A percentile compares a stretch with the other conserved stretches of the same genome.
Conservation (phyloP, 108 stramenopile species). For the Parietichytrium sp. region DNA sequence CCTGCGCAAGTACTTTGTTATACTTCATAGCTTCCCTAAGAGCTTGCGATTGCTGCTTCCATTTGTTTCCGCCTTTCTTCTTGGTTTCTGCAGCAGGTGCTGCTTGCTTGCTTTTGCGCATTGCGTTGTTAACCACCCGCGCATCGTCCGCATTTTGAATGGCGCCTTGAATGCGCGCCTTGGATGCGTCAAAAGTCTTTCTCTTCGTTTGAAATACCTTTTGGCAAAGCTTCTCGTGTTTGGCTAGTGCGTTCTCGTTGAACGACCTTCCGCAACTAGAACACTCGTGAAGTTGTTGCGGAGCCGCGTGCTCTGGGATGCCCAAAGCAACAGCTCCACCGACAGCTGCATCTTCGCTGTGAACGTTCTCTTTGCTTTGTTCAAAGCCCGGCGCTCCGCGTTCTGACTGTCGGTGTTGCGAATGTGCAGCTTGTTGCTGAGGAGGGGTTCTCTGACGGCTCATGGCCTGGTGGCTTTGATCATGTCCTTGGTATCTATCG, state of each 20-base stretch:
- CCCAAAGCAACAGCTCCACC: no score
- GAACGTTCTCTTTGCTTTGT: no score
- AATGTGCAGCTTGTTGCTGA: no score
- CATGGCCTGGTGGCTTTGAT: no score
- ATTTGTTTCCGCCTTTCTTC: slow-evolving; percentile 37
- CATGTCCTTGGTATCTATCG: no score
- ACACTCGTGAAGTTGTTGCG: slow-evolving; percentile 44
- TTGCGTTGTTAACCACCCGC: not conserved
- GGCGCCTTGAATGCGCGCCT: slow-evolving; percentile 43
- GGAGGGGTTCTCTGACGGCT: no score
- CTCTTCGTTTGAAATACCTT: slow-evolving; percentile 59
- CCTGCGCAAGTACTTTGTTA: slow-evolving; percentile 42
- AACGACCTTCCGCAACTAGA: slow-evolving; percentile 53
- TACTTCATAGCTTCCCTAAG: slow-evolving; percentile 54
- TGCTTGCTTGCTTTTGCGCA: not conserved
- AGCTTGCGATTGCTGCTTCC: slow-evolving; percentile 52
- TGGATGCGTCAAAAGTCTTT: slow-evolving; percentile 49
- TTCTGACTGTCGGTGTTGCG: no score
- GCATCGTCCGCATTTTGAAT: slow-evolving; percentile 27
- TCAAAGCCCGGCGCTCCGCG: no score
- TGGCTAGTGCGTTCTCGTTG: slow-evolving; percentile 44
- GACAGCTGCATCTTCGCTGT: no score
- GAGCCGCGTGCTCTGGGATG: slow-evolving; percentile 13
- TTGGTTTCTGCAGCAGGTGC: not conserved
- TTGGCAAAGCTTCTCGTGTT: slow-evolving; percentile 51